phyloP scores from a whole-genome alignment of 2,329 filamentous ascomycete genomes.

The Harringtonia aguacate region DNA sequence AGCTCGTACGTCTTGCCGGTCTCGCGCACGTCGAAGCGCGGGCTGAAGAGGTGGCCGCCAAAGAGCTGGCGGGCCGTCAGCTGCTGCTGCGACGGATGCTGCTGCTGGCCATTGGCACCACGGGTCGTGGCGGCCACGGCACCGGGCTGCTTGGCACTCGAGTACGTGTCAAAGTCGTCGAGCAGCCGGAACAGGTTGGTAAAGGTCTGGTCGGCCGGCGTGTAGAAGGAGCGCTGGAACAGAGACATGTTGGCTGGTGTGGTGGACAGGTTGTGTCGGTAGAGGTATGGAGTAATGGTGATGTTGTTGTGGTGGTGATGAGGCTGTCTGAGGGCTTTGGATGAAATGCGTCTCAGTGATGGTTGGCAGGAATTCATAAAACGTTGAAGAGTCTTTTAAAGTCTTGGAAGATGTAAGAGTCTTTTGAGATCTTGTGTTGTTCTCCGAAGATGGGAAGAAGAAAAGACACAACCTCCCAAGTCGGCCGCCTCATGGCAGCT shows the following conservation, averaged over 20 bases:
- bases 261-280: constrained; percentile 5
- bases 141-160: constrained; percentile 21
- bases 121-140: background rate
- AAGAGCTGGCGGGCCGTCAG: constrained; percentile 21
- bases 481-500: background rate
- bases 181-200: constrained; percentile 48
- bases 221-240: constrained; percentile 39
- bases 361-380: constrained; percentile 8
- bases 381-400: background rate
- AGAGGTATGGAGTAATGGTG: constrained; percentile 1
- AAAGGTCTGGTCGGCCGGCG: constrained; percentile 14
- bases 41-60: constrained; percentile 42
- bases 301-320: background rate
- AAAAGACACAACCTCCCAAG: background rate
- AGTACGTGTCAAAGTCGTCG: constrained; percentile 52
- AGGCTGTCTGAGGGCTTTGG: background rate
- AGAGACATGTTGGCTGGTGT: constrained; percentile 42
- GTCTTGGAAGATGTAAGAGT: background rate
- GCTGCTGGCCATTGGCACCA: constrained; percentile 9
- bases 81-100: constrained; percentile 16
- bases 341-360: background rate
- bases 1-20: constrained; percentile 59
- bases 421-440: background rate
- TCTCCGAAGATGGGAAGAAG: background rate
- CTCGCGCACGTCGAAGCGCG: constrained; percentile 72